A percentile compares a stretch with the other conserved stretches of the same genome.
Evolutionary conservation across 371 early-diverging fungal genomes (phyloP).

Genomic region (Mucor velutinosus): DNA sequence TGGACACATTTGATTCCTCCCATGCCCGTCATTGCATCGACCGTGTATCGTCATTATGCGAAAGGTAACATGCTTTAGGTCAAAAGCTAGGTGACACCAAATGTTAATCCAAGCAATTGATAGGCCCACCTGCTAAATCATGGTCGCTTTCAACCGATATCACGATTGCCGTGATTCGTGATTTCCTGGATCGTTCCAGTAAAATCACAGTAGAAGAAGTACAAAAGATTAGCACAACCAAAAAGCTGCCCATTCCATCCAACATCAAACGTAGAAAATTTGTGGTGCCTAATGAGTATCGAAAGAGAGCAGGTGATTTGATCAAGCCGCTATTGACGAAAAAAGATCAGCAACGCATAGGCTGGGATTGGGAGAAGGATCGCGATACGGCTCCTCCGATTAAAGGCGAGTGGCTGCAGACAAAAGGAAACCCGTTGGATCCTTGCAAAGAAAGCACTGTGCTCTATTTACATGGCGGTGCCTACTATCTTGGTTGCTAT

Average conservation of each 20-base stretch:
- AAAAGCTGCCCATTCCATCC: conserved; percentile 33
- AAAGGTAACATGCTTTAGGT: conserved; percentile 15
- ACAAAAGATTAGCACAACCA: conserved; percentile 29
- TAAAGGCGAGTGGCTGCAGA: conserved; percentile 45
- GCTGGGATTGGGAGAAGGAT: conserved; percentile 46
- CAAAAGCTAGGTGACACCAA: conserved; percentile 5
- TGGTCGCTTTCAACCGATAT: conserved; percentile 46
- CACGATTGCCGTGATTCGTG: conserved; percentile 33
- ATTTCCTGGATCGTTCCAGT: conserved; percentile 31
- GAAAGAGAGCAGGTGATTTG: conserved; percentile 31
- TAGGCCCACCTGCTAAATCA: conserved; percentile 48
- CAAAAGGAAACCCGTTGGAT: conserved; percentile 18
- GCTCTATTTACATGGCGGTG: conserved; percentile 77
- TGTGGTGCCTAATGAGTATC: conserved; percentile 28
- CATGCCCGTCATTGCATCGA: conserved; percentile 24
- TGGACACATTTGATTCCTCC: conserved; percentile 26
- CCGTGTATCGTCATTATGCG: conserved; percentile 24
- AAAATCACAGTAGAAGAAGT: conserved; percentile 42
- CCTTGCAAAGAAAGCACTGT: conserved; percentile 29
- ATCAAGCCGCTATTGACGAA: conserved; percentile 20
- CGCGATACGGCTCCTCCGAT: conserved; percentile 23
- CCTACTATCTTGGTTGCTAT: conserved; percentile 57
- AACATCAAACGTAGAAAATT: conserved; percentile 24
- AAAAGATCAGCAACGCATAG: conserved; percentile 30
- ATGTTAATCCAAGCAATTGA: not conserved